Evolutionary conservation across 306 rosid species (phyloP).

Genomic region (Acacia crassicarpa): DNA sequence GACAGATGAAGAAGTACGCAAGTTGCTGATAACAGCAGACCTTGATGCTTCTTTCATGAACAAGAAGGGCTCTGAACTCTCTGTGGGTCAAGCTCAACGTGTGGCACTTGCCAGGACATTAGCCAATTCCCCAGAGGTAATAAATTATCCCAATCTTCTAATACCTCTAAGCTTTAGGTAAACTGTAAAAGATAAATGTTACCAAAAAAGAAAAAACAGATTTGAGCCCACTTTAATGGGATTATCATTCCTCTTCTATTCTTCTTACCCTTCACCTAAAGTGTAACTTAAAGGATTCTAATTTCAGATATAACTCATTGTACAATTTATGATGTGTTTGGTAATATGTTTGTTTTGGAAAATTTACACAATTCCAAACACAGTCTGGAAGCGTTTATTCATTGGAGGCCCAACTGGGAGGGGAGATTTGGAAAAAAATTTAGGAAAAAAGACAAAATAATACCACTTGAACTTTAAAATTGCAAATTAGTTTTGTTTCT

Average conservation of each 20-base stretch:
- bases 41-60: slow-evolving; percentile 65
- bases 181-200: background rate
- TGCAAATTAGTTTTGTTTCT: too few species aligned
- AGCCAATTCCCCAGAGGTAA: slow-evolving; percentile 87
- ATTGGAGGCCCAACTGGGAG: too few species aligned
- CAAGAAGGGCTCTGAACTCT: slow-evolving; percentile 66
- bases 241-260: background rate
- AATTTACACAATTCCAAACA: too few species aligned
- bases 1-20: slow-evolving; percentile 61
- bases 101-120: slow-evolving; percentile 95
- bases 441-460: too few species aligned
- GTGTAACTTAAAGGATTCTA: background rate
- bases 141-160: background rate
- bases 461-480: too few species aligned
- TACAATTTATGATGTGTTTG: too few species aligned
- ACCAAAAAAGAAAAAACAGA: background rate
- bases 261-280: background rate
- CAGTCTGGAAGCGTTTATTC: background rate
- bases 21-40: slow-evolving; percentile 73
- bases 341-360: too few species aligned
- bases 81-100: slow-evolving; percentile 95
- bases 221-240: background rate
- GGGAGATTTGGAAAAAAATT: too few species aligned
- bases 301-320: too few species aligned
- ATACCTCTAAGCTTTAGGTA: background rate